Evolutionary conservation across 495 filamentous ascomycete genomes (phyloP).

Genomic region (Aspergillus egyptiacus): DNA sequence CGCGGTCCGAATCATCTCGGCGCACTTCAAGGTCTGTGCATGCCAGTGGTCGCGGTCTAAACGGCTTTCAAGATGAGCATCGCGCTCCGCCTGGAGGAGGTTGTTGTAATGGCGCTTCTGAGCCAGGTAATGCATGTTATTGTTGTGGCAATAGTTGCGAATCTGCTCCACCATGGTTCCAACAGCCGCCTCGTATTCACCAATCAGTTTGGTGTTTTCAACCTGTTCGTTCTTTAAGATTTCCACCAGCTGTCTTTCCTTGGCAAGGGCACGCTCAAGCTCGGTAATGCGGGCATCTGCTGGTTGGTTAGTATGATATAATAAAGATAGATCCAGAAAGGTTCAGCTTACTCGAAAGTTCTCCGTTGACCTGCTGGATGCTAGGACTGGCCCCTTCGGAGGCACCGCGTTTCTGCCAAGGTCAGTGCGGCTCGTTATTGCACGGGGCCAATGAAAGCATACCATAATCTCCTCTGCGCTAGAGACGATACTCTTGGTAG

Average conservation of each 20-base stretch:
- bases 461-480: slow-evolving; percentile 60
- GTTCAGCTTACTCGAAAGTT: slow-evolving; percentile 35
- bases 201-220: slow-evolving; percentile 49
- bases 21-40: slow-evolving; percentile 47
- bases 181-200: slow-evolving; percentile 52
- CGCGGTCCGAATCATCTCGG: slow-evolving; percentile 48
- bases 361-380: slow-evolving; percentile 44
- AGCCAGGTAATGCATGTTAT: slow-evolving; percentile 51
- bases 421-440: slow-evolving; percentile 16
- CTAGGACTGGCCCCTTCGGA: slow-evolving; percentile 39
- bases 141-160: slow-evolving; percentile 55
- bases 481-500: slow-evolving; percentile 66
- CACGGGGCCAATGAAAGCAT: slow-evolving; percentile 11
- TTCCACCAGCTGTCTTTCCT: slow-evolving; percentile 42
- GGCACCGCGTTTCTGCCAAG: slow-evolving; percentile 36
- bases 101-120: slow-evolving; percentile 56
- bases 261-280: slow-evolving; percentile 47
- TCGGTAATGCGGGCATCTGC: slow-evolving; percentile 46
- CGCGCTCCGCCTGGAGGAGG: slow-evolving; percentile 52
- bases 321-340: background rate
- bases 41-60: slow-evolving; percentile 64
- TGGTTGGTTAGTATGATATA: background rate
- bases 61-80: slow-evolving; percentile 50
- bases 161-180: slow-evolving; percentile 55
- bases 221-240: slow-evolving; percentile 44